These are phyloP conservation scores for Pseudogymnoascus sp. DNA, from an alignment of 2,329 filamentous ascomycete species.

Conservation along the genomic window DNA sequence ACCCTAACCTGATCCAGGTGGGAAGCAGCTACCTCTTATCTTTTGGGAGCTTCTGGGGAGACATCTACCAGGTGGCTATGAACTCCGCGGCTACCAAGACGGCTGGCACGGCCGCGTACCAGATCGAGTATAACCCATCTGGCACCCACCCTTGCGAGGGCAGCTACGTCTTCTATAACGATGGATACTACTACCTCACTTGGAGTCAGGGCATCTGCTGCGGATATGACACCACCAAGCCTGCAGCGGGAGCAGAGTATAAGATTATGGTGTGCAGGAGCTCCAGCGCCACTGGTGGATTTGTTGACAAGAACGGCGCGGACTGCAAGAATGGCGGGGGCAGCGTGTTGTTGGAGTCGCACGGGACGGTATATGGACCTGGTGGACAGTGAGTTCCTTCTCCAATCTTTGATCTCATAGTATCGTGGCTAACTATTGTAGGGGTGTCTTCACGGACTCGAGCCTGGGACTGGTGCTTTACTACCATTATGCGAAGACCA, in stretches of 20 bases:
- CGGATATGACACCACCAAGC: constrained; percentile 42
- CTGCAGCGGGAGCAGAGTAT: constrained; percentile 53
- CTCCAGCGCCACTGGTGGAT: constrained; percentile 41
- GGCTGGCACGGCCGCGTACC: constrained; percentile 29
- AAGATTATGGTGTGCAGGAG: constrained; percentile 58
- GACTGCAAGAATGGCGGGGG: constrained; percentile 50
- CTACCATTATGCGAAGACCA: constrained; percentile 54
- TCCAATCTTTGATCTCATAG: background rate
- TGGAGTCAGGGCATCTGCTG: constrained; percentile 56
- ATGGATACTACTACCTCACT: constrained; percentile 56
- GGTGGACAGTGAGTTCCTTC: constrained; percentile 43
- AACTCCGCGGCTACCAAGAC: constrained; percentile 27
- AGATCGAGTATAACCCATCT: constrained; percentile 46
- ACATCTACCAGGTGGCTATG: constrained; percentile 54
- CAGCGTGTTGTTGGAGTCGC: constrained; percentile 50
- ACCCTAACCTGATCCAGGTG: constrained; percentile 42
- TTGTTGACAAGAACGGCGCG: constrained; percentile 46
- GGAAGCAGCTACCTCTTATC: constrained; percentile 41
- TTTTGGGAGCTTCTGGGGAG: constrained; percentile 63
- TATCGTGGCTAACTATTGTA: constrained; percentile 24
- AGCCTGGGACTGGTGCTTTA: constrained; percentile 47
- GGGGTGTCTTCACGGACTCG: constrained; percentile 44
- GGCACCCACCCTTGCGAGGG: constrained; percentile 49
- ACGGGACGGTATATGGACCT: constrained; percentile 54
- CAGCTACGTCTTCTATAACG: constrained; percentile 46